Evolutionary conservation across 257 asterid genomes (phyloP).

Genomic region (Voacanga thouarsii): DNA sequence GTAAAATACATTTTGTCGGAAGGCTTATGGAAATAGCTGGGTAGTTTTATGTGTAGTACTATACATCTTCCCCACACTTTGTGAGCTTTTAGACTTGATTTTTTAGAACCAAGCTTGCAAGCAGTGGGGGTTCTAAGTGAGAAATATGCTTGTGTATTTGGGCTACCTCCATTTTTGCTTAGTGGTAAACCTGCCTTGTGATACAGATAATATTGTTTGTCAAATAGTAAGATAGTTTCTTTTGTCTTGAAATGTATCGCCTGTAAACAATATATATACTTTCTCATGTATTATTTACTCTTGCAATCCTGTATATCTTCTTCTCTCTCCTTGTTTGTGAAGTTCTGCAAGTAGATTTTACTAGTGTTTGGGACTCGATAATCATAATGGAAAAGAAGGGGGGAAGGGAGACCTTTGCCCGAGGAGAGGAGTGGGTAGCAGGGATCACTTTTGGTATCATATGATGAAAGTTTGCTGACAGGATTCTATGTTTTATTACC

Average conservation of each 20-base stretch:
- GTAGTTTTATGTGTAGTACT: background rate
- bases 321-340: background rate
- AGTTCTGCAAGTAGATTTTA: background rate
- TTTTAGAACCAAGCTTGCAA: background rate
- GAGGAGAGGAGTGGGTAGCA: too few relatives aligned
- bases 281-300: background rate
- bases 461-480: too few relatives aligned
- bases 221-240: background rate
- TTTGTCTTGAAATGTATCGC: background rate
- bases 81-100: background rate
- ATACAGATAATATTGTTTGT: background rate
- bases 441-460: too few relatives aligned
- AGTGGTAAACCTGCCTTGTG: background rate
- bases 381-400: background rate
- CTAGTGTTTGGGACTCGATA: background rate
- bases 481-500: too few relatives aligned
- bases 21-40: background rate
- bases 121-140: background rate
- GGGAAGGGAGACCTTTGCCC: too few relatives aligned
- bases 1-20: background rate
- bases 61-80: background rate
- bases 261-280: background rate
- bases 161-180: conserved; percentile 1
- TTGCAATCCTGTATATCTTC: background rate
- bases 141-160: background rate